Evolutionary conservation across 2,329 filamentous ascomycete species (phyloP).

Genomic region (Cordyceps militaris): DNA sequence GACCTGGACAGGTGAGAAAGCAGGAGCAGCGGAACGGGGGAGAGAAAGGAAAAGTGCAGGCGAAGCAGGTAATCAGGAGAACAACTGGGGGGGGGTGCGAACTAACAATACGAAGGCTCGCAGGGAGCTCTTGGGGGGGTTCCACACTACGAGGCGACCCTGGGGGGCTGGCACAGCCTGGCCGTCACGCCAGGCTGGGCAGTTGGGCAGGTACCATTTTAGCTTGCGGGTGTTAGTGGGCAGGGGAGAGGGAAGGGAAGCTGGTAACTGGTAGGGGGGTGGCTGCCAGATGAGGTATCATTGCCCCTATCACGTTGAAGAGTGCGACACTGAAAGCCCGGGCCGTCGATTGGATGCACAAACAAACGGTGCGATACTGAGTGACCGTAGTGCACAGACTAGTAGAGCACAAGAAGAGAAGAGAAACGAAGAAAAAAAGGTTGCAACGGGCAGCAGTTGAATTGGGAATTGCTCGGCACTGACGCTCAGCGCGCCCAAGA

Average conservation of each 20-base stretch:
- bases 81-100: constrained; percentile 1
- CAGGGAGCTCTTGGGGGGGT: background rate
- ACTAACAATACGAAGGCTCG: constrained; percentile 8
- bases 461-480: background rate
- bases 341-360: no score
- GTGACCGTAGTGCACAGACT: background rate
- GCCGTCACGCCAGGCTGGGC: background rate
- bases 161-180: background rate
- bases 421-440: background rate
- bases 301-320: background rate
- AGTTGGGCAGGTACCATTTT: constrained; percentile 1
- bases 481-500: constrained; percentile 9
- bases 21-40: background rate
- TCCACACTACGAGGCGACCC: constrained; percentile 8
- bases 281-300: background rate
- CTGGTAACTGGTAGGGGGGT: background rate
- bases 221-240: background rate
- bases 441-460: background rate
- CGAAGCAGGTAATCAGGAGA: constrained; percentile 11
- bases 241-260: background rate
- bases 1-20: constrained; percentile 2
- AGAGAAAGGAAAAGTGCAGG: background rate
- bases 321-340: background rate
- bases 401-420: background rate
- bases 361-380: no score